A percentile compares a stretch with the other conserved stretches of the same genome.
phyloP scores from a whole-genome alignment of 2,329 filamentous ascomycete genomes.

The Sporothrix pallida region DNA sequence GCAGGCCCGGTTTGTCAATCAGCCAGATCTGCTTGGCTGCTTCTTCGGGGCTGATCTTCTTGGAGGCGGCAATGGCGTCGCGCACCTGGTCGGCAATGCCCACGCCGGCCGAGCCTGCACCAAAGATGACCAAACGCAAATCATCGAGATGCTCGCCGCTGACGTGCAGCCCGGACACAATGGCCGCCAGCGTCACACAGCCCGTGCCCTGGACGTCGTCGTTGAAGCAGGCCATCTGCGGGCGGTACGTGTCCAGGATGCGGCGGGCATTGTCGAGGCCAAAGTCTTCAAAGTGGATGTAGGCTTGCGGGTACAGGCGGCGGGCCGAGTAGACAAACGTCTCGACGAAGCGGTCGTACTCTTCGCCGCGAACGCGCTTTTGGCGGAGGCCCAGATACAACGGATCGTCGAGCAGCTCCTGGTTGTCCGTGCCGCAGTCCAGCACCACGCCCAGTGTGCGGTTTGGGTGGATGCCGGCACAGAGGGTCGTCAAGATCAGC shows the following conservation, averaged over 20 bases:
- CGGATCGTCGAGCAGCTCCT: constrained; percentile 73
- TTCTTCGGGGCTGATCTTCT: constrained; percentile 71
- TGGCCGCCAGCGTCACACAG: constrained; percentile 82
- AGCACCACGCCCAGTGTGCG: constrained; percentile 80
- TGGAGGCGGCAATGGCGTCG: constrained; percentile 76
- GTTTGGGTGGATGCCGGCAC: constrained; percentile 83
- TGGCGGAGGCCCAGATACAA: constrained; percentile 78
- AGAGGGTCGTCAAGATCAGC: constrained; percentile 79
- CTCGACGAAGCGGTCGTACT: constrained; percentile 79
- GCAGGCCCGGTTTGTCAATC: constrained; percentile 79
- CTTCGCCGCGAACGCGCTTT: constrained; percentile 68
- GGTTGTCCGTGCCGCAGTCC: constrained; percentile 85
- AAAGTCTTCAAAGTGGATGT: constrained; percentile 91
- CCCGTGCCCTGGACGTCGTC: constrained; percentile 84
- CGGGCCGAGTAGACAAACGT: constrained; percentile 72
- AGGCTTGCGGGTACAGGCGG: constrained; percentile 76
- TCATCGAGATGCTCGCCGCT: constrained; percentile 70
- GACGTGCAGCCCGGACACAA: constrained; percentile 76
- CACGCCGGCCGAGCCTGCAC: constrained; percentile 79
- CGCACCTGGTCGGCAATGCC: constrained; percentile 86
- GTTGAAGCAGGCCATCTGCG: constrained; percentile 82
- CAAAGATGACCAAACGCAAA: constrained; percentile 75
- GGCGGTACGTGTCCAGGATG: constrained; percentile 76
- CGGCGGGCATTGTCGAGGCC: constrained; percentile 75
- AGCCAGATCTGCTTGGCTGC: constrained; percentile 82